Evolutionary conservation across 345 rosid species (phyloP).

Genomic region (Eucalyptus cloeziana): DNA sequence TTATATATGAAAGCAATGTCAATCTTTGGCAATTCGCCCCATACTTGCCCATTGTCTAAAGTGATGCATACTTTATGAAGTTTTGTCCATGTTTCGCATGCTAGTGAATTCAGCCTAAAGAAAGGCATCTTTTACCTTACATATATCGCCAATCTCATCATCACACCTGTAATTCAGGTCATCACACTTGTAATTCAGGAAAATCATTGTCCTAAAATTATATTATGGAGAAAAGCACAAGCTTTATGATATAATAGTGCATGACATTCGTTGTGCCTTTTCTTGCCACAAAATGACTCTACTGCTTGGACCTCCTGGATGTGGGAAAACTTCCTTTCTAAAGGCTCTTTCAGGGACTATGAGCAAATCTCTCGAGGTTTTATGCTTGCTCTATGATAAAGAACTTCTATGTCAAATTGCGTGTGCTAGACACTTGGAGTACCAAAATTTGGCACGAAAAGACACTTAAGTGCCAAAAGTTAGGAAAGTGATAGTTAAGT

Average conservation of each 20-base stretch:
- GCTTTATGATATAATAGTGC: neutral
- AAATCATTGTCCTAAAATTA: neutral
- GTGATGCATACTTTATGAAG: neutral
- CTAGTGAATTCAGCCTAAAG: neutral
- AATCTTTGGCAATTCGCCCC: neutral
- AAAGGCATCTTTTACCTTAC: neutral
- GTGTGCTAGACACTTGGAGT: rapidly evolving
- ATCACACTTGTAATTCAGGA: neutral
- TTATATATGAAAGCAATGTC: neutral
- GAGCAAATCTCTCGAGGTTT: conserved; percentile 40
- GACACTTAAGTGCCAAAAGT: too few relatives aligned
- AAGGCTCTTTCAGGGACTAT: conserved; percentile 62
- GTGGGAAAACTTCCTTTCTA: conserved; percentile 62
- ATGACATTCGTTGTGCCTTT: neutral
- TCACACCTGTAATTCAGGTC: neutral
- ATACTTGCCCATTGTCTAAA: neutral
- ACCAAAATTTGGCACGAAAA: too few relatives aligned
- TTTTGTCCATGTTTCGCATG: neutral
- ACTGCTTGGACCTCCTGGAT: conserved; percentile 78
- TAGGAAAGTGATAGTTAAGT: too few relatives aligned
- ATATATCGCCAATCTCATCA: neutral
- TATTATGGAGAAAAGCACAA: neutral
- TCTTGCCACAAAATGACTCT: conserved; percentile 38
- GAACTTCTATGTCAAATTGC: neutral
- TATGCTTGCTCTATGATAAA: neutral